A percentile compares a stretch with the other conserved stretches of the same genome.
These are phyloP conservation scores for Pseudocercospora fuligena DNA, from an alignment of 2,329 filamentous ascomycete species.

Conservation along the genomic window DNA sequence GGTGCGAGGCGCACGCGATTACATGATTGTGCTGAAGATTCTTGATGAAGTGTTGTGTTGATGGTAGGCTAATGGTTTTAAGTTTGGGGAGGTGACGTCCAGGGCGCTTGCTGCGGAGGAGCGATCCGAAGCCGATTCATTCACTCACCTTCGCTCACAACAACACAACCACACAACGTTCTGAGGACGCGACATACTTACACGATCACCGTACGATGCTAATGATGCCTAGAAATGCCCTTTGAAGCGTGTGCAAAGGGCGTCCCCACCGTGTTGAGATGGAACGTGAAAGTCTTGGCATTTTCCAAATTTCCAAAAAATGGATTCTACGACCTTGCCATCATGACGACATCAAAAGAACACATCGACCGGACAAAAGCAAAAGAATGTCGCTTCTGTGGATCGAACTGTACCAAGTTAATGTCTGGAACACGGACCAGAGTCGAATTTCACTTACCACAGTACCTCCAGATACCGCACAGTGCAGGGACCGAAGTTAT, in stretches of 20 bases:
- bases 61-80: neutral
- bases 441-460: neutral
- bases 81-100: constrained; percentile 1
- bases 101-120: neutral
- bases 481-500: neutral
- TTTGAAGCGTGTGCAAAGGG: too few relatives aligned
- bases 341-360: neutral
- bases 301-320: neutral
- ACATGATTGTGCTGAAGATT: neutral
- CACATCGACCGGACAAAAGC: too few relatives aligned
- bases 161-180: neutral
- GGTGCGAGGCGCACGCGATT: neutral
- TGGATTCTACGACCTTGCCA: neutral
- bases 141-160: neutral
- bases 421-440: neutral
- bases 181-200: neutral
- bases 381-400: neutral
- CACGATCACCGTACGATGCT: neutral
- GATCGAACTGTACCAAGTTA: neutral
- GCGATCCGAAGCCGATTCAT: neutral
- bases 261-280: too few relatives aligned
- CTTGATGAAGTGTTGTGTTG: neutral
- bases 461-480: neutral
- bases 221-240: too few relatives aligned
- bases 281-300: neutral